phyloP scores from a whole-genome alignment of 148 eudicot species.

The Linanthus parryae region DNA sequence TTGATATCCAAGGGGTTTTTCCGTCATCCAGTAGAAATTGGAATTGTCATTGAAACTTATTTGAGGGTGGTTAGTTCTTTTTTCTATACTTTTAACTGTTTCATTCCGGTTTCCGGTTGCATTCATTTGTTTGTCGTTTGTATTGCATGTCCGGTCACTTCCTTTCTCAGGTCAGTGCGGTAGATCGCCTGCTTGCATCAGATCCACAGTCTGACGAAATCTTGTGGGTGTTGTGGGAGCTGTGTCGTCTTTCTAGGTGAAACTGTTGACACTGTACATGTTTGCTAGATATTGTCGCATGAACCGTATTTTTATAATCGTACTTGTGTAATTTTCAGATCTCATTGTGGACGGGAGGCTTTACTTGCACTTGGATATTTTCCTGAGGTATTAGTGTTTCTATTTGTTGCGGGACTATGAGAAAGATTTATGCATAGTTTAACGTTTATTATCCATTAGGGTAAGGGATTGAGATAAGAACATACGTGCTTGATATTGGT shows the following conservation, averaged over 20 bases:
- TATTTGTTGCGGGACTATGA: constrained; percentile 6
- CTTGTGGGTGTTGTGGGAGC: constrained; percentile 88
- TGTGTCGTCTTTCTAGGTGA: constrained; percentile 90
- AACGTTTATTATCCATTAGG: neutral
- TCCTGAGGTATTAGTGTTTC: constrained; percentile 63
- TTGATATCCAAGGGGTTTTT: constrained; percentile 79
- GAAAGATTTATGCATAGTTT: neutral
- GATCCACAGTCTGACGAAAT: constrained; percentile 65
- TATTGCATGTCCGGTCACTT: neutral
- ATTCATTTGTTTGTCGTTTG: neutral
- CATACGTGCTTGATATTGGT: neutral
- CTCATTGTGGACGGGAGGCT: constrained; percentile 94
- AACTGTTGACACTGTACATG: constrained; percentile 10
- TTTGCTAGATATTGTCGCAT: constrained; percentile 5
- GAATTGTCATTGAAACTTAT: constrained; percentile 73
- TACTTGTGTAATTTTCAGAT: constrained; percentile 41
- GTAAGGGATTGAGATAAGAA: neutral
- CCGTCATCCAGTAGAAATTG: constrained; percentile 64
- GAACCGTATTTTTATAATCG: neutral
- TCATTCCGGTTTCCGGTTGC: constrained; percentile 3
- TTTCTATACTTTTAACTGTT: neutral
- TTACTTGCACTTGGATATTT: constrained; percentile 73
- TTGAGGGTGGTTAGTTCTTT: constrained; percentile 72
- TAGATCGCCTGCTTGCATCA: constrained; percentile 63
- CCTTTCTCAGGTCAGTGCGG: constrained; percentile 54